Evolutionary conservation across 2,329 filamentous ascomycete genomes (phyloP).

Genomic region (Lachnellula hyalina): DNA sequence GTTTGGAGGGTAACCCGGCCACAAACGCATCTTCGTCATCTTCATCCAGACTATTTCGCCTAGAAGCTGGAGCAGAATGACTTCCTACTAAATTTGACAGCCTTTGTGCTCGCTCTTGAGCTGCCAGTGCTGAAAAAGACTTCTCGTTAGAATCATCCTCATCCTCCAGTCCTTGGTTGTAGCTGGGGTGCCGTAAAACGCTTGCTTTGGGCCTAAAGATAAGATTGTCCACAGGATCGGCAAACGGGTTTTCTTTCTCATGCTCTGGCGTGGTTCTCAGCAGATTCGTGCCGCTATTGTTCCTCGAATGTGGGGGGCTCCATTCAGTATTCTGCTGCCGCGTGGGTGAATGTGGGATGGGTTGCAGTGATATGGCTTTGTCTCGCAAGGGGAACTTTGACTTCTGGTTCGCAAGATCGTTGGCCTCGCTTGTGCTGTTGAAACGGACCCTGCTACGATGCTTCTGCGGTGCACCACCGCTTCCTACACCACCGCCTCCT

Average conservation of each 20-base stretch:
- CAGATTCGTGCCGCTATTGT: conserved; percentile 17
- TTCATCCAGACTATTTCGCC: conserved; percentile 27
- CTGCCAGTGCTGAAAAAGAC: conserved; percentile 28
- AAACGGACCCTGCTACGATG: conserved; percentile 28
- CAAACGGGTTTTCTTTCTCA: conserved; percentile 28
- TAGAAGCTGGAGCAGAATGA: conserved; percentile 29
- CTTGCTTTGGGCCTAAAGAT: conserved; percentile 22
- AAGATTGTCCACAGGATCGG: conserved; percentile 14
- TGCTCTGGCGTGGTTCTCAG: conserved; percentile 20
- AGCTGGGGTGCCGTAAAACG: conserved; percentile 23
- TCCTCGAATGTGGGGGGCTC: conserved; percentile 27
- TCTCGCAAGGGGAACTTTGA: conserved; percentile 23
- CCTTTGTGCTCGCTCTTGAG: conserved; percentile 29
- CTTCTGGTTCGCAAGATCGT: conserved; percentile 26
- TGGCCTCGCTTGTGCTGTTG: conserved; percentile 29
- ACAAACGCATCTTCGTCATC: conserved; percentile 18
- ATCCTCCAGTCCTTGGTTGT: conserved; percentile 7
- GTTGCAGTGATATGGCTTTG: conserved; percentile 12
- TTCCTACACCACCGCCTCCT: conserved; percentile 9
- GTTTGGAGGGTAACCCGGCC: conserved; percentile 2
- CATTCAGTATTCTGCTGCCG: conserved; percentile 13
- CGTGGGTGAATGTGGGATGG: conserved; percentile 3
- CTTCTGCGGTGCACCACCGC: conserved; percentile 11
- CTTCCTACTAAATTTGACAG: conserved; percentile 28
- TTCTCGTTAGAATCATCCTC: conserved; percentile 26